These are phyloP conservation scores for Sanghuangporus baumii DNA, from an alignment of 1,284 basidiomycete species.

Conservation along the genomic window DNA sequence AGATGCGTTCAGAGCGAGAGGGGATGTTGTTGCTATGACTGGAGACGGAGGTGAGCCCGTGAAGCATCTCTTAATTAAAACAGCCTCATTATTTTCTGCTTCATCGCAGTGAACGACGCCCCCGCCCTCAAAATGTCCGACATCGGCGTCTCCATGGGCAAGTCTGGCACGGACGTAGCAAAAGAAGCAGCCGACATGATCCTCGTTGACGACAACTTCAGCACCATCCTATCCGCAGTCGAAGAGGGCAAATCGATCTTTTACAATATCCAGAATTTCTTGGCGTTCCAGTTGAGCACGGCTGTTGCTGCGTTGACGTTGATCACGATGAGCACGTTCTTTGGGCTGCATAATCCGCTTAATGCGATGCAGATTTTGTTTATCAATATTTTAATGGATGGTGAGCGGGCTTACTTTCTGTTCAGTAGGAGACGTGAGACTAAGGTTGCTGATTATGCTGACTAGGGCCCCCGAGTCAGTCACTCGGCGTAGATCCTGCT, in stretches of 20 bases:
- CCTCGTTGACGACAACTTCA: constrained; percentile 96
- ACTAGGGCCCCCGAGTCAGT: constrained; percentile 89
- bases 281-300: constrained; percentile 95
- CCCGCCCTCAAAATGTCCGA: constrained; percentile 97
- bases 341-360: constrained; percentile 75
- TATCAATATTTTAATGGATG: constrained; percentile 99
- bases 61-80: neutral
- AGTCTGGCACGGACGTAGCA: constrained; percentile 94
- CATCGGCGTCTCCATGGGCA: constrained; percentile 97
- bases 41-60: constrained; percentile 73
- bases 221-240: constrained; percentile 88
- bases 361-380: constrained; percentile 99
- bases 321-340: constrained; percentile 89
- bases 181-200: constrained; percentile 98
- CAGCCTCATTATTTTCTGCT: neutral
- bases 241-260: constrained; percentile 99
- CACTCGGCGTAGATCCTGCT: constrained; percentile 94
- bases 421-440: neutral
- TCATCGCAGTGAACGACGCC: constrained; percentile 81
- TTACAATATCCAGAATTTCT: constrained; percentile 98
- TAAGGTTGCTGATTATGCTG: neutral
- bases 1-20: constrained; percentile 84
- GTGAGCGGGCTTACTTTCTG: constrained; percentile 31
- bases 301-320: constrained; percentile 92
- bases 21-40: constrained; percentile 94